Evolutionary conservation across 495 filamentous ascomycete species (phyloP).

Genomic region (Tuber indicum): DNA sequence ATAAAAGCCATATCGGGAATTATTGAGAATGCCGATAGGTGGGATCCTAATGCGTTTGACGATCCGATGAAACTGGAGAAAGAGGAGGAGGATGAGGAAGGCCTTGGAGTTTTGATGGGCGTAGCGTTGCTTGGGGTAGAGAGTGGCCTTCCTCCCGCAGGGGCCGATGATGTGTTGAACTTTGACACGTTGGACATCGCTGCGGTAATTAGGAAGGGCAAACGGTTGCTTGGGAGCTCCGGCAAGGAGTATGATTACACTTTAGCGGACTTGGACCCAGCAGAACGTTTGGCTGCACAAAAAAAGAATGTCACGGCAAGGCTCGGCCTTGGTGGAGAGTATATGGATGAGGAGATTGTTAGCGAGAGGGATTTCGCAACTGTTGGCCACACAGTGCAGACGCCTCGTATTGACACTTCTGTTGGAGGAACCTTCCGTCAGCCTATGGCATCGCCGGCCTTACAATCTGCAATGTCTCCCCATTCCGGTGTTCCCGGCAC

Average conservation of each 20-base stretch:
- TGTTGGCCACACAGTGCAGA: conserved; percentile 40
- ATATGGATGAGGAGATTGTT: conserved; percentile 74
- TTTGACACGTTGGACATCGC: conserved; percentile 70
- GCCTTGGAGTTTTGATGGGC: conserved; percentile 1
- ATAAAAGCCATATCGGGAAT: conserved; percentile 91
- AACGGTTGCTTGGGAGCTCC: conserved; percentile 72
- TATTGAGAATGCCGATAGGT: conserved; percentile 75
- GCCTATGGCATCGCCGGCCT: conserved; percentile 41
- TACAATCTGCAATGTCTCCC: conserved; percentile 50
- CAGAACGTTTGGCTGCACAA: conserved; percentile 70
- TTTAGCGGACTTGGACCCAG: conserved; percentile 72
- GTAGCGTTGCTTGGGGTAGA: conserved; percentile 36
- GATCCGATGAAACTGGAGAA: conserved; percentile 48
- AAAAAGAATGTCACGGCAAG: conserved; percentile 80
- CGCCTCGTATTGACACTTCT: conserved; percentile 42
- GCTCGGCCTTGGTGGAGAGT: conserved; percentile 76
- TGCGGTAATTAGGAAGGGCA: conserved; percentile 73
- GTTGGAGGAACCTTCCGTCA: conserved; percentile 40
- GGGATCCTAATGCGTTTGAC: conserved; percentile 76
- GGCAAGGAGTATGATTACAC: conserved; percentile 76
- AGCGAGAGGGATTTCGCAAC: conserved; percentile 56
- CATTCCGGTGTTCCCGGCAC: conserved; percentile 46
- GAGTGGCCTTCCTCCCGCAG: conserved; percentile 40
- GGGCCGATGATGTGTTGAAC: conserved; percentile 56
- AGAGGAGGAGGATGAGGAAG: conserved; percentile 42